Percentiles rank a stretch among this genome's conserved stretches.
Conservation (phyloP, 75 land plant species). For the Cupressus sempervirens region DNA sequence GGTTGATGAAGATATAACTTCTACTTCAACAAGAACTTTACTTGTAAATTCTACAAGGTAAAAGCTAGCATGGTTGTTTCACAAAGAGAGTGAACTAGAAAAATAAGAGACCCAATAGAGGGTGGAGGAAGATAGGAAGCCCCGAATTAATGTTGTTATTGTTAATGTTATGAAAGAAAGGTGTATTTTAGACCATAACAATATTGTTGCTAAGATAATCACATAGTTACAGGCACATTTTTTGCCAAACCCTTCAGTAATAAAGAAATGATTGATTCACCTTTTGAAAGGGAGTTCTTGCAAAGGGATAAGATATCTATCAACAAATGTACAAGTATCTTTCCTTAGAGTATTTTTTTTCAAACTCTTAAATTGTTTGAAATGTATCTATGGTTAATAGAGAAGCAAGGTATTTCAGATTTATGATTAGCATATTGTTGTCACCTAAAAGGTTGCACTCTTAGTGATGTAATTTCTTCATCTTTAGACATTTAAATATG, state of each 20-base stretch:
- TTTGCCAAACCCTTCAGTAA: conserved; percentile 85
- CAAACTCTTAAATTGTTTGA: background rate
- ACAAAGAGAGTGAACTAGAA: conserved; percentile 92
- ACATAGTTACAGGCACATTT: conserved; percentile 91
- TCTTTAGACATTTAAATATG: background rate
- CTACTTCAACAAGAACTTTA: conserved; percentile 74
- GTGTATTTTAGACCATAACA: conserved; percentile 81
- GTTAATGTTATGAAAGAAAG: conserved; percentile 97
- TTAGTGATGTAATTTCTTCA: background rate
- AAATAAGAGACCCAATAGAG: conserved; percentile 96
- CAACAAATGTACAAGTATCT: conserved; percentile 89
- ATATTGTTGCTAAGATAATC: conserved; percentile 89
- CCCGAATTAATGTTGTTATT: conserved; percentile 97
- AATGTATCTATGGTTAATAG: background rate
- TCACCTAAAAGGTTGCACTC: background rate
- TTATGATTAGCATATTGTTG: background rate
- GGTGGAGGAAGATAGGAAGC: conserved; percentile 97
- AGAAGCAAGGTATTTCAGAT: background rate
- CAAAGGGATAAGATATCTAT: conserved; percentile 82
- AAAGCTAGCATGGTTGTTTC: conserved; percentile 85
- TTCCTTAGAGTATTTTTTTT: conserved; percentile 42
- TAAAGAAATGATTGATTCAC: conserved; percentile 90
- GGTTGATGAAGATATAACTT: conserved; percentile 71
- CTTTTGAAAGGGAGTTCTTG: conserved; percentile 91
- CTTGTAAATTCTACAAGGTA: conserved; percentile 72